Evolutionary conservation across 805 yeast species (phyloP).

Genomic region (Starmerella floris): DNA sequence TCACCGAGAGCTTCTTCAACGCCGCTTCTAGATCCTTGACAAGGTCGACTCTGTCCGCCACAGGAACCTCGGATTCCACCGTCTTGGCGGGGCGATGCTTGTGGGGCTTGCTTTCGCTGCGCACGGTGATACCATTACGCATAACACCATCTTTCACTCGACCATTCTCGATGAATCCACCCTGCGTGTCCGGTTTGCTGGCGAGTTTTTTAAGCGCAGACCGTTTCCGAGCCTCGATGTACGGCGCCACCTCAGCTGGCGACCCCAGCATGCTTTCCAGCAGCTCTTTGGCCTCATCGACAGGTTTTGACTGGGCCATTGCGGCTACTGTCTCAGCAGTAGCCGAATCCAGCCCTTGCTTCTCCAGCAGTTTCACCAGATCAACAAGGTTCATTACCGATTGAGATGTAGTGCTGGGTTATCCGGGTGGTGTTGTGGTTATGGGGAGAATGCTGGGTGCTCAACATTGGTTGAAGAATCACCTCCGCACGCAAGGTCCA

Average conservation of each 20-base stretch:
- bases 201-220: slow-evolving; percentile 1
- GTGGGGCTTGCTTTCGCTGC: not conserved
- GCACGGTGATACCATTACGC: slow-evolving; percentile 1
- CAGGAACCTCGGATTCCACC: not conserved
- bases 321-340: slow-evolving; percentile 19
- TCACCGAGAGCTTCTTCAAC: slow-evolving; percentile 39
- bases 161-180: not conserved
- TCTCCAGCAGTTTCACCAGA: slow-evolving; percentile 12
- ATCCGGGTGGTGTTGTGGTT: too few species aligned
- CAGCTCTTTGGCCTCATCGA: slow-evolving; percentile 17
- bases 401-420: too few species aligned
- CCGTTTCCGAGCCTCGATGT: slow-evolving; percentile 9
- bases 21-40: slow-evolving; percentile 55
- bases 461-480: too few species aligned
- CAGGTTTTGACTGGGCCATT: slow-evolving; percentile 13
- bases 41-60: slow-evolving; percentile 37
- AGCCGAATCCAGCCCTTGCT: slow-evolving; percentile 19
- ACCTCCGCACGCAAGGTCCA: too few species aligned
- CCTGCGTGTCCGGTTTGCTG: not conserved
- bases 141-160: not conserved
- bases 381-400: not conserved
- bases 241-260: slow-evolving; percentile 8
- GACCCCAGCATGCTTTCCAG: slow-evolving; percentile 16
- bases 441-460: too few species aligned
- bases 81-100: not conserved